Evolutionary conservation across 2,329 filamentous ascomycete genomes (phyloP).

Genomic region (Fusarium buharicum): DNA sequence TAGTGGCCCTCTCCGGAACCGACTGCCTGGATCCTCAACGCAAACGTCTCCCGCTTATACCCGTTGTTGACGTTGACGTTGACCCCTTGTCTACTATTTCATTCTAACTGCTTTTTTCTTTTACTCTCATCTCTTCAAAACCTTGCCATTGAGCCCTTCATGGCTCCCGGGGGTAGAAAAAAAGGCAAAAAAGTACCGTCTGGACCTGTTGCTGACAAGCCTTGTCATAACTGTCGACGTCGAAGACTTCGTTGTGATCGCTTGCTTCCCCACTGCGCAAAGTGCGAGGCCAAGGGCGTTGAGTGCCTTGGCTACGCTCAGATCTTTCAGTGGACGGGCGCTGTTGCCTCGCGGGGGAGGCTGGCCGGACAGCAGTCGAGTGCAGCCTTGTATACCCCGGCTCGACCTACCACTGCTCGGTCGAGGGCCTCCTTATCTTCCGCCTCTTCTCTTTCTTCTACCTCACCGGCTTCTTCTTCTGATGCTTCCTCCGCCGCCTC

Average conservation of each 20-base stretch:
- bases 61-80: slow-evolving; percentile 12
- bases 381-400: slow-evolving; percentile 44
- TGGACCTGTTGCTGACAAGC: slow-evolving; percentile 47
- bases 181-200: slow-evolving; percentile 43
- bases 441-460: slow-evolving; percentile 35
- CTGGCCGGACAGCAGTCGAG: slow-evolving; percentile 54
- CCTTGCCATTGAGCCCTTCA: slow-evolving; percentile 24
- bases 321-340: slow-evolving; percentile 63
- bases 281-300: slow-evolving; percentile 59
- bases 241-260: slow-evolving; percentile 64
- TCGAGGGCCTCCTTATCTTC: slow-evolving; percentile 35
- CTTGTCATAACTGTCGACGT: slow-evolving; percentile 66
- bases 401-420: slow-evolving; percentile 29
- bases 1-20: slow-evolving; percentile 28
- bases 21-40: slow-evolving; percentile 6
- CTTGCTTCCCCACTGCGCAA: slow-evolving; percentile 62
- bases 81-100: slow-evolving; percentile 19
- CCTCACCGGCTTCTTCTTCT: slow-evolving; percentile 24
- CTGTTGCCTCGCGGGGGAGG: slow-evolving; percentile 57
- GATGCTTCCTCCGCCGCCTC: slow-evolving; percentile 31
- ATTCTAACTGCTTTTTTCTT: slow-evolving; percentile 15
- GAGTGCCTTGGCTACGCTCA: slow-evolving; percentile 66
- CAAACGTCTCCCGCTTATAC: slow-evolving; percentile 27
- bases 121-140: background rate
- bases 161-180: slow-evolving; percentile 41